Base-by-base conservation (phyloP, 139 green algal genomes). In the Volvox africanus region DNA sequence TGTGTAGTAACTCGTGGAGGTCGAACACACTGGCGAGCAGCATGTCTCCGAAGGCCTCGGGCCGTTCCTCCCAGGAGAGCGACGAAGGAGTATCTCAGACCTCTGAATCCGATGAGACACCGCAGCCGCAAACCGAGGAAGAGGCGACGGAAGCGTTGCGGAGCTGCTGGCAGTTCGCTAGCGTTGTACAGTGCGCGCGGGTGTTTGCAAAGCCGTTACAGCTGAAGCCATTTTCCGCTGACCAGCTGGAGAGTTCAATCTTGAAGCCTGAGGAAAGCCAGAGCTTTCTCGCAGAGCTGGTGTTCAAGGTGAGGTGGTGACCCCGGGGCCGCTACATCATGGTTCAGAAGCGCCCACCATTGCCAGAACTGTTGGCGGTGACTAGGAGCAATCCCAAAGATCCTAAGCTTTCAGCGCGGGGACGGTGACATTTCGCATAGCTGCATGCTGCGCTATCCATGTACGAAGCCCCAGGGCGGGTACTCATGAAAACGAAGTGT, bases 201-300 rank as follows among this genome's bases (percentile, higher is more conserved):
- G 62, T 95, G 35, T 95, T 95, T 50, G 75, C 35, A 22, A 36
- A 68, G 11, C 11, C 88, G 9, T 62, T 95, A 19, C 92, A 92
- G 73, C 24, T 94, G 1, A 77, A 78, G 35, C 22, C 78, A 18
- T 95, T 94, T 77, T 88, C 89, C 0, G 80, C 87, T 2, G 94
- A 96, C 20, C 50, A 87, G 79, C 88, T 96, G 26, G 94, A 96
- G 78, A 32, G 24, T 28, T 92, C 93, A 21, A 32, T 95, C 30
- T 61, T 94, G 35, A 30, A 80, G 13, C 93, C 92, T 1, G 79
- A 79, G 0, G 93, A 95, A 17, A 89, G 93, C 85, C 61, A 73
- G 50, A 68, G 92, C 75, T 95, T 95, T 67, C 89, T 95, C 3
- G 89, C 55, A 22, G 93, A 95, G 76, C 75, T 95, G 21, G 50